A percentile compares a stretch with the other conserved stretches of the same genome.
These are phyloP conservation scores for Croton setiger DNA, from an alignment of 441 rosid species.

Conservation along the genomic window DNA sequence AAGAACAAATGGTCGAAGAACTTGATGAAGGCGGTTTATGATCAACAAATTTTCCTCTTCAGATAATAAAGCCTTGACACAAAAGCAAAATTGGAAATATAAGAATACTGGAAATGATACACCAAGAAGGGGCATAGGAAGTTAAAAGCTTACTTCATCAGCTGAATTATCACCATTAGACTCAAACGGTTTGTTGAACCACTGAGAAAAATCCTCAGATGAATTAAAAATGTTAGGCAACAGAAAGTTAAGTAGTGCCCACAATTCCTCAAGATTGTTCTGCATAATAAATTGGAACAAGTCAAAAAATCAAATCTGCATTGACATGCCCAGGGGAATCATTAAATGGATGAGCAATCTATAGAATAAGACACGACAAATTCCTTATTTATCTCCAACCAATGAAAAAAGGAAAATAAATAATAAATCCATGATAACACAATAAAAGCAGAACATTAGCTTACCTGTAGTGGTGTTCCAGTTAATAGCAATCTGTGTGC, in stretches of 20 bases:
- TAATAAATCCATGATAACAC: background rate
- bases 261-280: constrained; percentile 95
- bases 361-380: background rate
- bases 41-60: constrained; percentile 95
- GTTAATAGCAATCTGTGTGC: constrained; percentile 84
- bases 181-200: constrained; percentile 98
- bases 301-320: constrained; percentile 17
- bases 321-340: background rate
- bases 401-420: background rate
- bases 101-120: constrained; percentile 4
- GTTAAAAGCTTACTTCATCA: constrained; percentile 65
- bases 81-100: constrained; percentile 13
- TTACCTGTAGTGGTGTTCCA: constrained; percentile 93
- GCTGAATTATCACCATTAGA: constrained; percentile 84
- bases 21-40: constrained; percentile 95
- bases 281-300: constrained; percentile 32
- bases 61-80: constrained; percentile 71
- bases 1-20: constrained; percentile 92
- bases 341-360: background rate
- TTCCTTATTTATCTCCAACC: background rate
- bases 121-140: constrained; percentile 1
- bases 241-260: constrained; percentile 94
- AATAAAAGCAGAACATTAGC: constrained; percentile 3
- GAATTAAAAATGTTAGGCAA: constrained; percentile 93
- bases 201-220: constrained; percentile 95